Base-by-base conservation (phyloP, 1,284 basidiomycete genomes). In the Pisolithus thermaeus region DNA sequence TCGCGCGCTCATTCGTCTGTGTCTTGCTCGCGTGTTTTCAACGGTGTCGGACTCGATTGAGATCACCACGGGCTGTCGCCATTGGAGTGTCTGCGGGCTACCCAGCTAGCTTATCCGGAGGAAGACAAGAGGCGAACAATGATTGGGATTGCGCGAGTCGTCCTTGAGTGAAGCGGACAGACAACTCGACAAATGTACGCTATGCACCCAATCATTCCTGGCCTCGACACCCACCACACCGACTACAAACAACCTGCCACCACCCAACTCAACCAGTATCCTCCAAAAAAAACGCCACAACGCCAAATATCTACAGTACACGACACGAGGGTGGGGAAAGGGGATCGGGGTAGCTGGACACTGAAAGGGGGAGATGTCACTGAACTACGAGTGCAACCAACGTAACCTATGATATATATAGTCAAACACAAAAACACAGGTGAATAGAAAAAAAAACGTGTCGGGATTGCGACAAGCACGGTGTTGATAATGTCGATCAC, bases 401-500 rank as follows among this genome's bases (percentile, higher is more conserved):
- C 49, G 50, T 56, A 68, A 47, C 65, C 59, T 56, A 59, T 48
- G 58, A 64, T 62, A 65, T 67, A 66, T 67, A 68, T 55, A 55
- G 53, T 38, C 41, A 48, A 54, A 48, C 58, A n/a, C n/a, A n/a
- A n/a, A n/a, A n/a, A n/a, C n/a, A n/a, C n/a, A 38, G 20, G 25
- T 3, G 49, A 18, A 22, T 40, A 52, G 35, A 46, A 48, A 39
- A n/a, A n/a, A 20, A 57, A 52, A 47, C 7, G 55, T 18, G 47
- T 20, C 52, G 41, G 54, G 54, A 54, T 54, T 20, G 23, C 23
- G 23, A 25, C 41, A 23, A 27, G 40, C 23, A 25, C 41, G 41
- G n/a, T 32, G 38, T 18, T 42, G 37, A 43, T 20, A 54, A 46
- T 49, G 44, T 37, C 32, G 46, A 44, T 42, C 32, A 35, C 27